Conservation (phyloP, 768 basidiomycete species). For the Russula earlei region DNA sequence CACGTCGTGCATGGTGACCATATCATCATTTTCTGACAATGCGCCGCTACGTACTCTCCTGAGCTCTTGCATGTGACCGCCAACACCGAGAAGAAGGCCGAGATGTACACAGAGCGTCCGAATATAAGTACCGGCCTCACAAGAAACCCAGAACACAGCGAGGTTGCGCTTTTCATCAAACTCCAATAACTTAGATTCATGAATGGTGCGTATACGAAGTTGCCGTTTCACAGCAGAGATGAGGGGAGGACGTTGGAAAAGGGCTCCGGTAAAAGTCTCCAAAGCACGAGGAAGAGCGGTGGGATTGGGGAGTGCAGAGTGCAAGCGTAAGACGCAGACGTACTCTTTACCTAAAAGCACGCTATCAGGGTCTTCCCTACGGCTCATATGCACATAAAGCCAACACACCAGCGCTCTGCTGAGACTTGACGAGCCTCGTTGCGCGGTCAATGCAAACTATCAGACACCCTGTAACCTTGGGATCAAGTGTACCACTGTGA, state of each 20-base stretch:
- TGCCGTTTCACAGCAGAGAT: constrained; percentile 99
- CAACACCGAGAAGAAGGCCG: constrained; percentile 88
- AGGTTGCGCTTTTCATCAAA: constrained; percentile 97
- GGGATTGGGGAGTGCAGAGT: constrained; percentile 71
- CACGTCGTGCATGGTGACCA: constrained; percentile 99
- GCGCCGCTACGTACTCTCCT: constrained; percentile 91
- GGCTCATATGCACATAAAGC: background rate
- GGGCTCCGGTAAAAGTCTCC: constrained; percentile 93
- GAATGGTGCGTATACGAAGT: constrained; percentile 92
- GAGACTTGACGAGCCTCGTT: constrained; percentile 93
- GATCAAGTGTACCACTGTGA: constrained; percentile 96
- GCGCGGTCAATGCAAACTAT: constrained; percentile 99
- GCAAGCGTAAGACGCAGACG: constrained; percentile 90
- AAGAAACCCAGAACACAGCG: constrained; percentile 96
- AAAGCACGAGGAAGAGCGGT: constrained; percentile 85
- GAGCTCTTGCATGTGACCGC: constrained; percentile 99
- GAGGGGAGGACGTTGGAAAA: constrained; percentile 97
- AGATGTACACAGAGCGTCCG: constrained; percentile 97
- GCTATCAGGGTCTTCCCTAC: background rate
- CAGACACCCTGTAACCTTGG: constrained; percentile 97
- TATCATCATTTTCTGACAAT: constrained; percentile 95
- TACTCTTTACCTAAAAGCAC: constrained; percentile 83
- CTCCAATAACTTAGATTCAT: constrained; percentile 91
- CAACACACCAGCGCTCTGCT: constrained; percentile 86
- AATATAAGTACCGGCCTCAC: constrained; percentile 95